Conservation (phyloP, 495 filamentous ascomycete species). For the Cladorrhinum samala region DNA sequence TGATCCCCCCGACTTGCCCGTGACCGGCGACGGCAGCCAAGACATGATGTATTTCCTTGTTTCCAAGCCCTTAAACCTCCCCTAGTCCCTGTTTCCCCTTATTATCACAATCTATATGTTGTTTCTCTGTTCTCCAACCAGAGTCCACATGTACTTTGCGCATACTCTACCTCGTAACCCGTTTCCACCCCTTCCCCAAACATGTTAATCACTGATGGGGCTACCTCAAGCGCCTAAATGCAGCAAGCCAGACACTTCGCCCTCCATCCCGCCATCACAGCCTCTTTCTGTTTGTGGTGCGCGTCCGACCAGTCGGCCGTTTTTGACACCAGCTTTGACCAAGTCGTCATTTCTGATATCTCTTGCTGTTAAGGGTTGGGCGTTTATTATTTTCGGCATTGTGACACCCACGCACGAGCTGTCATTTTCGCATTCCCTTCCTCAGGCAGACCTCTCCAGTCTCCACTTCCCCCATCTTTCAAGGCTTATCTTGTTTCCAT, state of each 20-base stretch:
- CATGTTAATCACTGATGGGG: slow-evolving; percentile 23
- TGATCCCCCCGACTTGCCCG: neutral
- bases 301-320: neutral
- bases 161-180: too few species aligned
- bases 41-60: slow-evolving; percentile 16
- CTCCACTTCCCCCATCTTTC: neutral
- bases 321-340: slow-evolving; percentile 3
- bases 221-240: slow-evolving; percentile 27
- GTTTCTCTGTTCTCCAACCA: neutral
- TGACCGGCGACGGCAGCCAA: slow-evolving; percentile 1
- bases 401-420: neutral
- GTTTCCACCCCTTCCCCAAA: slow-evolving; percentile 4
- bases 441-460: neutral
- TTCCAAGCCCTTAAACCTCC: slow-evolving; percentile 5
- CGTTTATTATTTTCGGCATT: slow-evolving; percentile 1
- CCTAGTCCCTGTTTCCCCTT: slow-evolving; percentile 1
- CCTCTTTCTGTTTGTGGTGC: too few species aligned
- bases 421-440: neutral
- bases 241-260: slow-evolving; percentile 7
- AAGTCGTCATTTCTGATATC: slow-evolving; percentile 15
- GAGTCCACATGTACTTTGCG: slow-evolving; percentile 1
- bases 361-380: neutral
- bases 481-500: slow-evolving; percentile 1
- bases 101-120: slow-evolving; percentile 1
- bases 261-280: slow-evolving; percentile 8